These are phyloP conservation scores for Scutellaria barbata DNA, from an alignment of 257 asterid genomes.

Conservation along the genomic window DNA sequence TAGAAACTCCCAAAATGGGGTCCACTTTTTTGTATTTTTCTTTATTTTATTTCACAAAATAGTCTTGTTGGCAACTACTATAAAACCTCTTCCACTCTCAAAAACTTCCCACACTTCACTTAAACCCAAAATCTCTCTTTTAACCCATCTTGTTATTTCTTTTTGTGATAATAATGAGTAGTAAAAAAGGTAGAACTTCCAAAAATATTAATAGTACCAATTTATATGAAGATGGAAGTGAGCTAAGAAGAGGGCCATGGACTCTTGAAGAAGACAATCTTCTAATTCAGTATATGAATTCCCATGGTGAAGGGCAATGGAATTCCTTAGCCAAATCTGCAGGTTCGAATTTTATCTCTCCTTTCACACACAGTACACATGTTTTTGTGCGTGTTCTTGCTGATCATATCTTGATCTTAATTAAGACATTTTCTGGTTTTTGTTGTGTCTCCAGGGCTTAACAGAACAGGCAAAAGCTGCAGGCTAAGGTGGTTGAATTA, in stretches of 20 bases:
- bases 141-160: too few relatives aligned
- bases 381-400: constrained; percentile 14
- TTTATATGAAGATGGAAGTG: constrained; percentile 52
- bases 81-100: constrained; percentile 41
- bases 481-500: constrained; percentile 88
- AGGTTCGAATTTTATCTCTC: constrained; percentile 42
- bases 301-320: constrained; percentile 89
- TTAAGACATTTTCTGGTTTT: not conserved
- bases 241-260: constrained; percentile 92
- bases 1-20: constrained; percentile 40
- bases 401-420: not conserved
- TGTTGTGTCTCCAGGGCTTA: constrained; percentile 55
- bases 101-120: constrained; percentile 30
- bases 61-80: constrained; percentile 40
- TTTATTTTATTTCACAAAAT: constrained; percentile 12
- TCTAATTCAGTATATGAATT: constrained; percentile 58
- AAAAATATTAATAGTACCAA: not conserved
- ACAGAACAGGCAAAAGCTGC: constrained; percentile 91
- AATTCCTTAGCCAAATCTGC: constrained; percentile 69
- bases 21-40: constrained; percentile 23
- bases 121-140: constrained; percentile 4
- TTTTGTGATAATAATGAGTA: constrained; percentile 22
- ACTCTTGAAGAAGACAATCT: constrained; percentile 85
- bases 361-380: not conserved
- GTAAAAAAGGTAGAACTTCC: constrained; percentile 29